Evolutionary conservation across 2,329 filamentous ascomycete species (phyloP).

Genomic region (Penicillium digitatum): DNA sequence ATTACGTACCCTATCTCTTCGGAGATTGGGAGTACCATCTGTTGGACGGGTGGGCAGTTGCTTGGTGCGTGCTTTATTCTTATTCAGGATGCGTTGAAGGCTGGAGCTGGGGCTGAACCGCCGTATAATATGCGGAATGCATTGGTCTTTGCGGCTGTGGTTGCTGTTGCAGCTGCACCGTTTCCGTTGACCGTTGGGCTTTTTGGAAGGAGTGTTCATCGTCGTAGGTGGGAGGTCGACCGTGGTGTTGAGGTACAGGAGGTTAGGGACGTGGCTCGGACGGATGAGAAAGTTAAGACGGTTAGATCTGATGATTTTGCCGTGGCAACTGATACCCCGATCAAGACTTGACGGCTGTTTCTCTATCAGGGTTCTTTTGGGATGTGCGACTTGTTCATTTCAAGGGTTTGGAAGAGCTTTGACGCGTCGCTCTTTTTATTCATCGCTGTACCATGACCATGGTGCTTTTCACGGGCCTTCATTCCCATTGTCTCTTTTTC

Average conservation of each 20-base stretch:
- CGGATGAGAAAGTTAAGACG: background rate
- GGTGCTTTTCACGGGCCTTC: background rate
- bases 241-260: conserved; percentile 25
- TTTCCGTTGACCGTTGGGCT: conserved; percentile 65
- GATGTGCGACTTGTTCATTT: background rate
- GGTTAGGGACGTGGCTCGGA: background rate
- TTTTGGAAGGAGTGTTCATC: conserved; percentile 55
- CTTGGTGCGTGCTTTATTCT: conserved; percentile 82
- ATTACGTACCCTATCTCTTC: conserved; percentile 82
- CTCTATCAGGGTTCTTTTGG: background rate
- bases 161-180: conserved; percentile 63
- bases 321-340: background rate
- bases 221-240: conserved; percentile 42
- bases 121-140: conserved; percentile 69
- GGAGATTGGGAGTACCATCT: conserved; percentile 76
- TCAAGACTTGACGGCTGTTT: background rate
- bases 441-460: background rate
- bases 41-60: conserved; percentile 83
- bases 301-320: background rate
- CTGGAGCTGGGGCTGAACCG: conserved; percentile 51
- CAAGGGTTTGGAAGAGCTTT: background rate
- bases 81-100: conserved; percentile 67
- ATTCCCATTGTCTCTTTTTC: background rate
- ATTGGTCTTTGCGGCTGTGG: conserved; percentile 72
- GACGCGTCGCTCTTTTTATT: background rate